Base-by-base conservation (phyloP, 495 filamentous ascomycete genomes). In the Jackrogersella multiformis region DNA sequence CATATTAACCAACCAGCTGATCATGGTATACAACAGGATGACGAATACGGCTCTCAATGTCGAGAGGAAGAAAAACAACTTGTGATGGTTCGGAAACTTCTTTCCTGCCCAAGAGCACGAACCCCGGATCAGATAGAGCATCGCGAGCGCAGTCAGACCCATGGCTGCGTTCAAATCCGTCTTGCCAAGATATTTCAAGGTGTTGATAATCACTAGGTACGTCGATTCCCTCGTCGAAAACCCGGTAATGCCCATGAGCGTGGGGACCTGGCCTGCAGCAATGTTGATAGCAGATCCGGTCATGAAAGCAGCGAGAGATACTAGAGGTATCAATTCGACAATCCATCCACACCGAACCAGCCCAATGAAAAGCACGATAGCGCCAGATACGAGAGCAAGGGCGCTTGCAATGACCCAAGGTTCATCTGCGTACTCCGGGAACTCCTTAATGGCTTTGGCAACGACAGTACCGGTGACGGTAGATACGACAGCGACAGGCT, bases 401-500 rank as follows among this genome's bases (percentile, higher is more conserved):
- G 87, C 86, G 4, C 90, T 92, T 5, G 94, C 92, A 63, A 98
- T 87, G 18, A 87, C 81, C 73, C 73, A 75, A 26, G 73, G 73
- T 6, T 34, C 49, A n/a, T 73, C 58, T 21, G 35, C 41, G 32
- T 75, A 75, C 9, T 93, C 81, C 0, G 92, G 91, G 5, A 88
- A 69, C 9, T 78, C 76, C 4, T 79, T 76, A 16, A 78, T 68
- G 5, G 89, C 86, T 7, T 89, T 79, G 8, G 81, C 64, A 36
- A 98, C 88, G 32, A 99, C 87, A 30, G 88, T 88, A 42, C 95
- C 95, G 5, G 89, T 90, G 38, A 99, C 76, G 9, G 92, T 96
- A 0, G 95, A 98, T 85, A 97, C 88, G 57, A 99, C 95, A 49
- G 95, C 95, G 44, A 99, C 95, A 39, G 95, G 96, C 91, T 96